phyloP scores from a whole-genome alignment of 2,329 filamentous ascomycete species.

The Penicillium sp. region DNA sequence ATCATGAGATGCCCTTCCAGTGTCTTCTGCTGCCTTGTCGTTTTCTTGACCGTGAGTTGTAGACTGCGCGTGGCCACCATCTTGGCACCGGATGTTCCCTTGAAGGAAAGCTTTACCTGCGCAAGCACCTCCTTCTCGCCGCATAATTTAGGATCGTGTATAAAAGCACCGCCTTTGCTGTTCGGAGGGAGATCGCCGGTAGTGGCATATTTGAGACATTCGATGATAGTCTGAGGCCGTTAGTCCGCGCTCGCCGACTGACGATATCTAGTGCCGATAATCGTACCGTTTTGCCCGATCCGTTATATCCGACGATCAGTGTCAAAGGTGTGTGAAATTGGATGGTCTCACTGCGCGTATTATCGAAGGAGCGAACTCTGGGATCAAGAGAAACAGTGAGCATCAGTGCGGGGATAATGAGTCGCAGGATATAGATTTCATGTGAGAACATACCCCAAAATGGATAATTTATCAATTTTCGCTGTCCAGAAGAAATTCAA shows the following conservation, averaged over 20 bases:
- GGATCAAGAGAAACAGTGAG: slow-evolving; percentile 1
- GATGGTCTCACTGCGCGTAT: slow-evolving; percentile 72
- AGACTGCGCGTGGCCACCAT: slow-evolving; percentile 83
- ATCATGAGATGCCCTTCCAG: slow-evolving; percentile 78
- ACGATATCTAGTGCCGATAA: neutral
- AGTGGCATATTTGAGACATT: slow-evolving; percentile 96
- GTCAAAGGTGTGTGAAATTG: slow-evolving; percentile 88
- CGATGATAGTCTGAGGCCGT: slow-evolving; percentile 75
- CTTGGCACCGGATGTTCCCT: slow-evolving; percentile 71
- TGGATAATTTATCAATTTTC: slow-evolving; percentile 85
- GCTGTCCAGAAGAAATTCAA: slow-evolving; percentile 49
- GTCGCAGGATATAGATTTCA: neutral
- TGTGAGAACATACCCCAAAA: slow-evolving; percentile 61
- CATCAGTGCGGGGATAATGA: neutral
- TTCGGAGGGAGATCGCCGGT: slow-evolving; percentile 92
- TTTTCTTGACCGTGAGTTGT: slow-evolving; percentile 84
- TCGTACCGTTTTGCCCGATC: slow-evolving; percentile 83
- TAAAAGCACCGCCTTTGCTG: slow-evolving; percentile 84
- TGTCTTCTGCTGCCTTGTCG: slow-evolving; percentile 72
- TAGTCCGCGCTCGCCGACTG: neutral
- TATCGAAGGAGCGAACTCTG: slow-evolving; percentile 81
- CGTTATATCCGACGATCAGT: slow-evolving; percentile 95
- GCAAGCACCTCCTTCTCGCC: slow-evolving; percentile 87
- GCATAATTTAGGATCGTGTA: slow-evolving; percentile 88
- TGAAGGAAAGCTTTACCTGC: slow-evolving; percentile 88